Conservation (phyloP, 331 rosid genomes). For the Rosa hybrid region DNA sequence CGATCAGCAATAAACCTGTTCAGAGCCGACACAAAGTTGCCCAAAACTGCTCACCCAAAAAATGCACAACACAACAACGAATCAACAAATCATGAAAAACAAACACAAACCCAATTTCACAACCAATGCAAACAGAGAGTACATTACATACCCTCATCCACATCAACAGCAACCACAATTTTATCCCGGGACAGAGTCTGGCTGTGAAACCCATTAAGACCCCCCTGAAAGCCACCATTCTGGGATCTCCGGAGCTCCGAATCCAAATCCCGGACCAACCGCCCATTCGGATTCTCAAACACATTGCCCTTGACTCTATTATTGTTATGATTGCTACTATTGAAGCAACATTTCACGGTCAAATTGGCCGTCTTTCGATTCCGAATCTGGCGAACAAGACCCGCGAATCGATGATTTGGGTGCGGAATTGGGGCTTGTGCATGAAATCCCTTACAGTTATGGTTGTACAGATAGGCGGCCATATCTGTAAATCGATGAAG, state of each 20-base stretch:
- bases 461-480: slow-evolving; percentile 14
- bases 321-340: background rate
- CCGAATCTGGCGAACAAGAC: background rate
- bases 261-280: slow-evolving; percentile 27
- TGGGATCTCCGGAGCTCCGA: slow-evolving; percentile 20
- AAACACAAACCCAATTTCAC: slow-evolving; percentile 5
- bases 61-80: slow-evolving; percentile 5
- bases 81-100: slow-evolving; percentile 7
- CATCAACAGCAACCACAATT: slow-evolving; percentile 79
- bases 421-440: background rate
- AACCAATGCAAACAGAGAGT: background rate
- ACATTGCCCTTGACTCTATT: slow-evolving; percentile 15
- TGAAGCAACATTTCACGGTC: background rate
- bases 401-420: background rate
- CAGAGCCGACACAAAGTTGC: slow-evolving; percentile 88
- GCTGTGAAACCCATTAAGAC: slow-evolving; percentile 37
- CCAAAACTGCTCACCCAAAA: slow-evolving; percentile 56
- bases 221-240: slow-evolving; percentile 17
- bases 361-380: background rate
- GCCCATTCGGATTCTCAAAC: slow-evolving; percentile 26
- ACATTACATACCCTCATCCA: slow-evolving; percentile 75
- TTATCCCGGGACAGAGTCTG: slow-evolving; percentile 41
- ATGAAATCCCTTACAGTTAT: slow-evolving; percentile 4
- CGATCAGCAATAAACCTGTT: slow-evolving; percentile 87
- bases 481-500: slow-evolving; percentile 11